Evolutionary conservation across 345 rosid genomes (phyloP).

Genomic region (Eucalyptus guilfoylei): DNA sequence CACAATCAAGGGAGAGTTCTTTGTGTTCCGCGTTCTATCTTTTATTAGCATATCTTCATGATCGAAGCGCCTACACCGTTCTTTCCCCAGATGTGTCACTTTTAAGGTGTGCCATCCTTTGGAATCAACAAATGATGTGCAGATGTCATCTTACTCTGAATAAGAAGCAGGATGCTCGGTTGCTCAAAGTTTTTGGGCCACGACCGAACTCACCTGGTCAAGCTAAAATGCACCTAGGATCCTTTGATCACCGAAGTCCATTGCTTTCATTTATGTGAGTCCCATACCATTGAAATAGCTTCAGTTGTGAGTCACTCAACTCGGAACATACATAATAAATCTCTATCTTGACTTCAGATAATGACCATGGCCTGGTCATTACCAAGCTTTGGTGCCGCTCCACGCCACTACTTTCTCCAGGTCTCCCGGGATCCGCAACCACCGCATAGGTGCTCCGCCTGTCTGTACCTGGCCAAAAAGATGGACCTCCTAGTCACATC

Average conservation of each 20-base stretch:
- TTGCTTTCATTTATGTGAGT: background rate
- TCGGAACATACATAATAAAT: background rate
- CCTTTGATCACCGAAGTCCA: background rate
- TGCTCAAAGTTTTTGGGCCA: background rate
- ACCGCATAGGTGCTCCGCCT: background rate
- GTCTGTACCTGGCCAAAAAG: background rate
- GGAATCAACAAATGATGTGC: background rate
- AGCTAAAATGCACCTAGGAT: background rate
- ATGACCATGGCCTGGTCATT: background rate
- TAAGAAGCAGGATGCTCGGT: background rate
- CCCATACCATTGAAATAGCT: background rate
- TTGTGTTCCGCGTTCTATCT: background rate
- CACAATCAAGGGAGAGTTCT: background rate
- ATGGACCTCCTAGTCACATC: background rate
- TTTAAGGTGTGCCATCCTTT: background rate
- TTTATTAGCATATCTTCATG: background rate
- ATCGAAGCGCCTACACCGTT: background rate
- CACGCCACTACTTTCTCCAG: background rate
- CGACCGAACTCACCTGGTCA: background rate
- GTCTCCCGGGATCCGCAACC: background rate
- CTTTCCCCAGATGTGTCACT: background rate
- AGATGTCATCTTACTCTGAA: background rate
- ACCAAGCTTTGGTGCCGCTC: background rate
- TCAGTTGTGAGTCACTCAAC: background rate
- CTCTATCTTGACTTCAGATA: background rate